Percentiles rank a stretch among this genome's conserved stretches.
Evolutionary conservation across 495 filamentous ascomycete species (phyloP).

Genomic region (Tetracladium marchalianum): DNA sequence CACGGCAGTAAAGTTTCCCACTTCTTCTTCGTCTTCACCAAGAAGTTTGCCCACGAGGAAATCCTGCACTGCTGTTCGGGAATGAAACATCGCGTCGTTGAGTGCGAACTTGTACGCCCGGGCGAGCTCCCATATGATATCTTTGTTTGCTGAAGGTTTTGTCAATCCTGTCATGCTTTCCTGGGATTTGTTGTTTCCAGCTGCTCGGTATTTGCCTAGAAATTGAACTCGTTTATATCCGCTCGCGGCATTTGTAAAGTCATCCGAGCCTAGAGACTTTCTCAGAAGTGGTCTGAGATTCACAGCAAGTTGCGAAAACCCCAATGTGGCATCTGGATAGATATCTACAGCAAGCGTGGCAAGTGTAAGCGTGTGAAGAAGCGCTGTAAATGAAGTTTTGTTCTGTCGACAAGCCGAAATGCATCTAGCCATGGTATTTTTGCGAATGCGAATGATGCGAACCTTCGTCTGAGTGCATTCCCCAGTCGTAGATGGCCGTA

Average conservation of each 20-base stretch:
- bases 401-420: slow-evolving; percentile 3
- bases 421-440: neutral
- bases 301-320: slow-evolving; percentile 1
- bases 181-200: neutral
- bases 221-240: neutral
- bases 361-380: slow-evolving; percentile 8
- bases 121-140: slow-evolving; percentile 1
- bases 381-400: slow-evolving; percentile 9
- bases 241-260: slow-evolving; percentile 2
- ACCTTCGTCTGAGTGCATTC: slow-evolving; percentile 1
- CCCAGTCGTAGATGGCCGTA: neutral
- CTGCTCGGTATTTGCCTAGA: neutral
- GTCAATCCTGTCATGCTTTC: too few species aligned
- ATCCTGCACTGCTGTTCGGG: slow-evolving; percentile 2
- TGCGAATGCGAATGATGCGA: neutral
- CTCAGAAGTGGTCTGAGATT: slow-evolving; percentile 1
- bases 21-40: slow-evolving; percentile 5
- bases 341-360: slow-evolving; percentile 7
- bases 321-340: slow-evolving; percentile 4
- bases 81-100: neutral
- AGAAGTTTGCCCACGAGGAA: neutral
- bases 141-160: neutral
- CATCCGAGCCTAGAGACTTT: neutral
- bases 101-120: slow-evolving; percentile 3
- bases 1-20: neutral